Evolutionary conservation across 257 asterid species (phyloP).

Genomic region (Salvia rosmarinus): DNA sequence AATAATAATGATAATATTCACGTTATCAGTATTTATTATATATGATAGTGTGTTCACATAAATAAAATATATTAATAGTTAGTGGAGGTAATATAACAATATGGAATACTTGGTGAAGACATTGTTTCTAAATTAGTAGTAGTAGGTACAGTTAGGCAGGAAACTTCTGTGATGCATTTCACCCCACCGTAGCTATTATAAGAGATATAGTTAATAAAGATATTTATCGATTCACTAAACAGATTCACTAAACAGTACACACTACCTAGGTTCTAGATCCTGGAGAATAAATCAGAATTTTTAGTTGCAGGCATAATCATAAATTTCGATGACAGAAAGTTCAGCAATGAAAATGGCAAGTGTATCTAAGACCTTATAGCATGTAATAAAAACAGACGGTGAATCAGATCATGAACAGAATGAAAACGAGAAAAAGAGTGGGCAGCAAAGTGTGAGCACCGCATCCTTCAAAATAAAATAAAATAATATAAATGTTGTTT

Average conservation of each 20-base stretch:
- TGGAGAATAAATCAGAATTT: not conserved
- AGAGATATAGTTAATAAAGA: too few species aligned
- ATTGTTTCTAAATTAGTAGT: too few species aligned
- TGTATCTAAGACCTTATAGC: conserved; percentile 4
- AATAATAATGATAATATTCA: too few species aligned
- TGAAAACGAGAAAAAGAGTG: not conserved
- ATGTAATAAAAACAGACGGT: not conserved
- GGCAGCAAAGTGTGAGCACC: not conserved
- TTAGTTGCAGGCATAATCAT: not conserved
- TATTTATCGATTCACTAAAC: too few species aligned
- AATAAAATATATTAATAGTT: too few species aligned
- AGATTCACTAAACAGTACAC: not conserved
- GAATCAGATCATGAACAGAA: not conserved
- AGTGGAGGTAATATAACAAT: too few species aligned
- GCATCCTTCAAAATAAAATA: not conserved
- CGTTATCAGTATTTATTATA: too few species aligned
- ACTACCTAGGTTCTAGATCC: not conserved
- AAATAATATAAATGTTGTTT: conserved; percentile 3
- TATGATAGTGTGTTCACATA: too few species aligned
- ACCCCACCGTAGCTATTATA: too few species aligned
- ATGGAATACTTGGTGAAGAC: too few species aligned
- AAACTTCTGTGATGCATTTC: too few species aligned
- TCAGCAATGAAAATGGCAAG: not conserved
- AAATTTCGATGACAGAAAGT: not conserved
- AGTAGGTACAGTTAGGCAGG: too few species aligned